Conservation (phyloP, 352 stramenopile species). For the Phytophthora syringae region DNA sequence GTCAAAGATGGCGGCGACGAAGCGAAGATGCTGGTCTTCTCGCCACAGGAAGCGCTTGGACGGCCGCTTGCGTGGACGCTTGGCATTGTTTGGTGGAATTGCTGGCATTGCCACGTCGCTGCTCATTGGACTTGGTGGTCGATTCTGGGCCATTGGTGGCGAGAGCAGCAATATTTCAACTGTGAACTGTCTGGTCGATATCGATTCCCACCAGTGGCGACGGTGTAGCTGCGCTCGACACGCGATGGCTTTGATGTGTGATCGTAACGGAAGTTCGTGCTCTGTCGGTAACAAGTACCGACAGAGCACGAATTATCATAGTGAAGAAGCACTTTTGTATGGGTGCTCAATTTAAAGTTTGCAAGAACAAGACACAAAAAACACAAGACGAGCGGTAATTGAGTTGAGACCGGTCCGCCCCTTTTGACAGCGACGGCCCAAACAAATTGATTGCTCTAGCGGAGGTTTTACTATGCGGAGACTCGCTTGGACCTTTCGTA, state of each 20-base stretch:
- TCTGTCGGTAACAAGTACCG: no score
- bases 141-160: conserved; percentile 12
- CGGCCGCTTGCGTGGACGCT: conserved; percentile 63
- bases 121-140: conserved; percentile 8
- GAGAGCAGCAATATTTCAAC: conserved; percentile 9
- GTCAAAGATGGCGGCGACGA: conserved; percentile 87
- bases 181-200: not conserved
- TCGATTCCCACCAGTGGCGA: not conserved
- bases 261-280: not conserved
- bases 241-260: conserved; percentile 10
- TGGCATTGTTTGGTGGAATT: not conserved
- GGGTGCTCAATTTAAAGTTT: not conserved
- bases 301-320: no score
- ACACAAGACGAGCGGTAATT: not conserved
- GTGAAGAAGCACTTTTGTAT: no score
- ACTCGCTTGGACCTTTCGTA: not conserved
- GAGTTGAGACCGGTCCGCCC: not conserved
- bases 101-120: not conserved
- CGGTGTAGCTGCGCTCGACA: conserved; percentile 16
- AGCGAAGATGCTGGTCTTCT: conserved; percentile 81
- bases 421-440: not conserved
- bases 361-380: not conserved
- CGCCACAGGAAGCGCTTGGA: conserved; percentile 83
- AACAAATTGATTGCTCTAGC: not conserved
- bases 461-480: not conserved